These are phyloP conservation scores for Lomentospora prolificans DNA, from an alignment of 2,329 filamentous ascomycete species.

Conservation along the genomic window DNA sequence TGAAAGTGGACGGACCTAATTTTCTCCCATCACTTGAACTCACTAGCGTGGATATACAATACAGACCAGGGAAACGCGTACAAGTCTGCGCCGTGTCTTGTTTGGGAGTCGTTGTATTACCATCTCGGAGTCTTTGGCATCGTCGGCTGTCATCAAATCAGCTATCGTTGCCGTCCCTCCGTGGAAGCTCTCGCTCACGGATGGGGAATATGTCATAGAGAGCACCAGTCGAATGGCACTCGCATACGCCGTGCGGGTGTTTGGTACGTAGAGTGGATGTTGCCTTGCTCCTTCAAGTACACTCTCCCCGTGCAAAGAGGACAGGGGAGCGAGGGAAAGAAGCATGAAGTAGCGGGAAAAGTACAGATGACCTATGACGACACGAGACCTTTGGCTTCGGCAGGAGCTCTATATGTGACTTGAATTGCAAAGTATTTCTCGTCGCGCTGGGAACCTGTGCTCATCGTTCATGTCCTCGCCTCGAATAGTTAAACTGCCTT, in stretches of 20 bases:
- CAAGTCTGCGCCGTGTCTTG: too few relatives aligned
- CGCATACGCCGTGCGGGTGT: too few relatives aligned
- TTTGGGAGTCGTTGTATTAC: background rate
- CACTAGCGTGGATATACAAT: background rate
- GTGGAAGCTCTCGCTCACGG: background rate
- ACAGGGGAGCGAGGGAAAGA: background rate
- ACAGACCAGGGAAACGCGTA: background rate
- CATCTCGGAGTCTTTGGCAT: background rate
- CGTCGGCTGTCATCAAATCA: constrained; percentile 7
- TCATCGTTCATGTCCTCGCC: background rate
- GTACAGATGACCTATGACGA: constrained; percentile 3
- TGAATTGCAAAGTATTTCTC: background rate
- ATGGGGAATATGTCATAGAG: background rate
- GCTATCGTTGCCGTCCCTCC: constrained; percentile 3
- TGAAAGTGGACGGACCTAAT: too few relatives aligned
- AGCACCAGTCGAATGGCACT: background rate
- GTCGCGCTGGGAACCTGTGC: background rate
- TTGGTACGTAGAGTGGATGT: too few relatives aligned
- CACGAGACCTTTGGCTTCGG: background rate
- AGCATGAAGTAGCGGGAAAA: background rate
- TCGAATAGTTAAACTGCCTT: background rate
- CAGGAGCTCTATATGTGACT: background rate
- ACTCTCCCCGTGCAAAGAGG: background rate
- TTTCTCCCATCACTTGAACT: too few relatives aligned
- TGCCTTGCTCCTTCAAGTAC: background rate